A percentile compares a stretch with the other conserved stretches of the same genome.
phyloP scores from a whole-genome alignment of 2,329 filamentous ascomycete species.

The Ophiostoma pallidulum region DNA sequence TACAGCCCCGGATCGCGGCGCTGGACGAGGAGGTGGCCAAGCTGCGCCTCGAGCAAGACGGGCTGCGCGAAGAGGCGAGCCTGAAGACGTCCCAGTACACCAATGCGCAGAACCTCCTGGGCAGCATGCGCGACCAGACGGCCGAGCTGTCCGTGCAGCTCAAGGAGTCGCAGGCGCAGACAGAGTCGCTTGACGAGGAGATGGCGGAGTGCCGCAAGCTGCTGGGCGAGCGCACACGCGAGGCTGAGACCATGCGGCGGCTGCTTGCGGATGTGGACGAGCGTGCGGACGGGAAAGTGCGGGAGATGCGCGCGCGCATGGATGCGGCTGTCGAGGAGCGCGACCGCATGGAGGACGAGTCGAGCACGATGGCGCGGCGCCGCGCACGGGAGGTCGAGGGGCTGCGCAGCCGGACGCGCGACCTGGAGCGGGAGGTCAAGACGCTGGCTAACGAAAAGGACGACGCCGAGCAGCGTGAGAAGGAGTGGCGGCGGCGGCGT shows the following conservation, averaged over 20 bases:
- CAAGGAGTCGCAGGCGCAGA: slow-evolving; percentile 74
- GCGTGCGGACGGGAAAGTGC: slow-evolving; percentile 68
- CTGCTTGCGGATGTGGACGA: slow-evolving; percentile 80
- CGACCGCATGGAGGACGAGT: slow-evolving; percentile 85
- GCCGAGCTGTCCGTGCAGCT: slow-evolving; percentile 83
- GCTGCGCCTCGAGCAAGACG: slow-evolving; percentile 56
- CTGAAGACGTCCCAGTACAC: slow-evolving; percentile 78
- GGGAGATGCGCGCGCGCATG: slow-evolving; percentile 82
- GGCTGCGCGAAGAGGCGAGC: slow-evolving; percentile 68
- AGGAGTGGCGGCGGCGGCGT: slow-evolving; percentile 62
- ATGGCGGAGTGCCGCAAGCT: slow-evolving; percentile 79
- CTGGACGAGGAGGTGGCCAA: slow-evolving; percentile 66
- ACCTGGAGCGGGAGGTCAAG: slow-evolving; percentile 70
- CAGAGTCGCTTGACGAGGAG: slow-evolving; percentile 85
- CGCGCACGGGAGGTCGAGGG: slow-evolving; percentile 81
- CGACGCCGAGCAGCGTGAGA: slow-evolving; percentile 63
- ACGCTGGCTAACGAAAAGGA: slow-evolving; percentile 65
- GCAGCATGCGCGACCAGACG: slow-evolving; percentile 87
- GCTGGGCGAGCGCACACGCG: slow-evolving; percentile 76
- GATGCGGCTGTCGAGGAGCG: slow-evolving; percentile 89
- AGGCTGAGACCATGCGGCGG: slow-evolving; percentile 89
- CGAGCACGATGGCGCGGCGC: slow-evolving; percentile 64
- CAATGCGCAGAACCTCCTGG: slow-evolving; percentile 75
- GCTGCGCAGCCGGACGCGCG: slow-evolving; percentile 65
- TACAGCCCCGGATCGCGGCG: slow-evolving; percentile 52